Evolutionary conservation across 1,284 basidiomycete genomes (phyloP).

Genomic region (Clitocybe nebularis): DNA sequence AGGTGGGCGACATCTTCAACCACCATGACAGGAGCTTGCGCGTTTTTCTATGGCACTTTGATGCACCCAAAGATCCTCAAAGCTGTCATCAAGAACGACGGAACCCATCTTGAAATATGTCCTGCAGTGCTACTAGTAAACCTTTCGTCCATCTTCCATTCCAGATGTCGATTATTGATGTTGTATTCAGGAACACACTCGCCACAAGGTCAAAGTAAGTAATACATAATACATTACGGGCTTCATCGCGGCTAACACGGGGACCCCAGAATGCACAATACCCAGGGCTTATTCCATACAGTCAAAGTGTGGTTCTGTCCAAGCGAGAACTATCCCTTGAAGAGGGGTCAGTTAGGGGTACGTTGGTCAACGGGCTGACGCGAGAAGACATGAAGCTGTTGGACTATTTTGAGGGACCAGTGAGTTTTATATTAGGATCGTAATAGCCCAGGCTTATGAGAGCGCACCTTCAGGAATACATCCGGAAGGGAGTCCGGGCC

Average conservation of each 20-base stretch:
- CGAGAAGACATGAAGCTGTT: conserved; percentile 56
- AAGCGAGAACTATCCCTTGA: conserved; percentile 40
- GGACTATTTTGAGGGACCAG: conserved; percentile 72
- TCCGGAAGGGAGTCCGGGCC: conserved; percentile 48
- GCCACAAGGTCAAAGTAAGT: conserved; percentile 60
- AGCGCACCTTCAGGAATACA: conserved; percentile 59
- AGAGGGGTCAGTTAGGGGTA: conserved; percentile 65
- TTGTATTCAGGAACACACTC: conserved; percentile 59
- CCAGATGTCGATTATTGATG: conserved; percentile 6
- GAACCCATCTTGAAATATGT: conserved; percentile 50
- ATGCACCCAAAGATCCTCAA: conserved; percentile 69
- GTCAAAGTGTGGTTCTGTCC: conserved; percentile 42
- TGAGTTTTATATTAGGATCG: conserved; percentile 34
- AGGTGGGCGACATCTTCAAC: not conserved
- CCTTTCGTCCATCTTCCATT: conserved; percentile 2
- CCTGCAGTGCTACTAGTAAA: conserved; percentile 50
- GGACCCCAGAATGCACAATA: conserved; percentile 68
- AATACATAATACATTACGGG: not conserved
- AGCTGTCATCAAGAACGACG: conserved; percentile 59
- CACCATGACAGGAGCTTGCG: conserved; percentile 24
- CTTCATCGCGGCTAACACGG: not conserved
- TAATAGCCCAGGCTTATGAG: not conserved
- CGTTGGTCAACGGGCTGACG: conserved; percentile 65
- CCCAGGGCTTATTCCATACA: conserved; percentile 63
- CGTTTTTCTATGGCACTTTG: conserved; percentile 87